Conservation (phyloP, 2,329 filamentous ascomycete species). For the Immersiporthe knoxdaviesiana region DNA sequence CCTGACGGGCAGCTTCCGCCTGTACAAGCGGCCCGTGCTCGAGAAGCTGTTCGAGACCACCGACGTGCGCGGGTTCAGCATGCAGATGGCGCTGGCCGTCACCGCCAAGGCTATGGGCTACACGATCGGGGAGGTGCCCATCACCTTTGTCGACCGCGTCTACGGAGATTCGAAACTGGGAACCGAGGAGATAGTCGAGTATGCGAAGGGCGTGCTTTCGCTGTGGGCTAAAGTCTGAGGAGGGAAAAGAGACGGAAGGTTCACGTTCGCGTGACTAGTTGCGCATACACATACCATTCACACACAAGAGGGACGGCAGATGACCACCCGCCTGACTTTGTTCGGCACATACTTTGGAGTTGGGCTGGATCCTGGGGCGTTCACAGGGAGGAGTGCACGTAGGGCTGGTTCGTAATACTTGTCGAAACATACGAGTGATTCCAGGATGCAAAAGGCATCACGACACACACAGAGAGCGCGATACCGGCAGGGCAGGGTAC, state of each 20-base stretch:
- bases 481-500: background rate
- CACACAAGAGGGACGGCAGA: background rate
- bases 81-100: slow-evolving; percentile 99
- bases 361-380: slow-evolving; percentile 31
- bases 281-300: background rate
- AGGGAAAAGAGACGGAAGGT: slow-evolving; percentile 30
- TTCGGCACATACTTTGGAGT: slow-evolving; percentile 32
- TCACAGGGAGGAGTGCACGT: slow-evolving; percentile 16
- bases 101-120: slow-evolving; percentile 94
- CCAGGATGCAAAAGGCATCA: background rate
- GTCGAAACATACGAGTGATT: background rate
- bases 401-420: slow-evolving; percentile 17
- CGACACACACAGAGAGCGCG: background rate
- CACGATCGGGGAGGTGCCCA: slow-evolving; percentile 92
- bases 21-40: slow-evolving; percentile 91
- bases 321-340: slow-evolving; percentile 11
- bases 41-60: slow-evolving; percentile 89
- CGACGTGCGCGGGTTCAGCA: slow-evolving; percentile 95
- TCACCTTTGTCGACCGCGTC: slow-evolving; percentile 91
- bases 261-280: background rate
- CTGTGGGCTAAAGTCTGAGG: slow-evolving; percentile 75
- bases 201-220: slow-evolving; percentile 80
- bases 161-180: slow-evolving; percentile 87
- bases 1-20: slow-evolving; percentile 88
- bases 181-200: slow-evolving; percentile 94